A percentile compares a stretch with the other conserved stretches of the same genome.
Evolutionary conservation across 495 filamentous ascomycete genomes (phyloP).

Genomic region (Penicillium silybi): DNA sequence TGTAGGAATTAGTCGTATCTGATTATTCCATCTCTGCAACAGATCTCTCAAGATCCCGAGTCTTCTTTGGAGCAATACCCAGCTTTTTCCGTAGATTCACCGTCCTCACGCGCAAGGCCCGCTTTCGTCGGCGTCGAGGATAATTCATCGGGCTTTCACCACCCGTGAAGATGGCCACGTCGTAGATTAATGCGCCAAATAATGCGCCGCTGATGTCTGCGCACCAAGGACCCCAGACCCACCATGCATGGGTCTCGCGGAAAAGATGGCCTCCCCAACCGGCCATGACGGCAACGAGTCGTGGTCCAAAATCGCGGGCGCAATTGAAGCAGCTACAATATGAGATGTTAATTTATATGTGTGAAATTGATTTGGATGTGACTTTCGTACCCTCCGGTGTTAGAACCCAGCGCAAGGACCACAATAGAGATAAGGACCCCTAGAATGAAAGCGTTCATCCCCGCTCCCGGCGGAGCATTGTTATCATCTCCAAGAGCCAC

Average conservation of each 20-base stretch:
- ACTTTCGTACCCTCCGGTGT: slow-evolving; percentile 25
- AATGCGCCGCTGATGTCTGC: slow-evolving; percentile 44
- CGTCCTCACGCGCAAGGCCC: slow-evolving; percentile 2
- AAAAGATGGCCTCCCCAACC: slow-evolving; percentile 44
- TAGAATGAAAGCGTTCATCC: slow-evolving; percentile 47
- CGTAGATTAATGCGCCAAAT: slow-evolving; percentile 50
- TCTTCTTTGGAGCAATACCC: neutral
- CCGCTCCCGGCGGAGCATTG: slow-evolving; percentile 41
- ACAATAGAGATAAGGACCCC: slow-evolving; percentile 38
- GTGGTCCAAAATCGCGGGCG: slow-evolving; percentile 54
- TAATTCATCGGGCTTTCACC: slow-evolving; percentile 9
- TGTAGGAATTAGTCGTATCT: too few relatives aligned
- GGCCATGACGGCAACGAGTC: slow-evolving; percentile 48
- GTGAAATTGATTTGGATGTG: slow-evolving; percentile 1
- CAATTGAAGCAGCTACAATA: slow-evolving; percentile 53
- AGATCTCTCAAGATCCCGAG: slow-evolving; percentile 1
- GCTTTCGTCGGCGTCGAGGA: slow-evolving; percentile 5
- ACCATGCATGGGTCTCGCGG: slow-evolving; percentile 46
- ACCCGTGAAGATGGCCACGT: slow-evolving; percentile 33
- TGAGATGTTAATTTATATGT: too few relatives aligned
- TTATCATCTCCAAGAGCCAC: slow-evolving; percentile 52
- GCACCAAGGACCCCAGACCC: slow-evolving; percentile 50
- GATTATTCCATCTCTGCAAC: too few relatives aligned
- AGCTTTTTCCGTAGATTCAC: slow-evolving; percentile 4
- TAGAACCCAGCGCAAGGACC: slow-evolving; percentile 15